A percentile compares a stretch with the other conserved stretches of the same genome.
These are phyloP conservation scores for Theileria annulata DNA, from an alignment of 169 alveolate species.

Conservation along the genomic window DNA sequence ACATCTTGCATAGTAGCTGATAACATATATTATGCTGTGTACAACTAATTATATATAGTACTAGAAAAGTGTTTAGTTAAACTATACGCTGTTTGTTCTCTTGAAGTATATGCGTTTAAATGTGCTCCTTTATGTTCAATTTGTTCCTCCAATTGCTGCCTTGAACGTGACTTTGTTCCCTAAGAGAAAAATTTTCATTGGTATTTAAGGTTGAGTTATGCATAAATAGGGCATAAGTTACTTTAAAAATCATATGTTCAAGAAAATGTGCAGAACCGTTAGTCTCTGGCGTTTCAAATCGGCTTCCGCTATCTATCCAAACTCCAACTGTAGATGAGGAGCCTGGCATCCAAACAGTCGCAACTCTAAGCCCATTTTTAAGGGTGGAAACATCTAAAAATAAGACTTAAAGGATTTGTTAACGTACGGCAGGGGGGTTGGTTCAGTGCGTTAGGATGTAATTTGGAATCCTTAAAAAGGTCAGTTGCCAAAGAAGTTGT, in stretches of 20 bases:
- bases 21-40: neutral
- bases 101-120: conserved; percentile 95
- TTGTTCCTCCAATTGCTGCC: conserved; percentile 90
- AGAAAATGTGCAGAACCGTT: conserved; percentile 97
- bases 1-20: conserved; percentile 80
- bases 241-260: conserved; percentile 96
- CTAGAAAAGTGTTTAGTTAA: neutral
- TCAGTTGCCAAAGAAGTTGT: conserved; percentile 41
- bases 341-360: conserved; percentile 80
- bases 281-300: conserved; percentile 88
- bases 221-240: neutral
- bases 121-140: conserved; percentile 96
- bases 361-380: conserved; percentile 88
- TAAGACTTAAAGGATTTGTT: neutral
- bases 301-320: conserved; percentile 94
- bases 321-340: conserved; percentile 89
- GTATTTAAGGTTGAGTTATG: neutral
- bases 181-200: conserved; percentile 1
- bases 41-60: neutral
- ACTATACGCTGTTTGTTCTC: conserved; percentile 93
- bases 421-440: conserved; percentile 66
- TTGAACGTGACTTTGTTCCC: conserved; percentile 90
- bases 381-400: conserved; percentile 69
- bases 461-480: conserved; percentile 43
- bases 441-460: conserved; percentile 32